These are phyloP conservation scores for Hippophae gyantsensis DNA, from an alignment of 306 rosid species.

Conservation along the genomic window DNA sequence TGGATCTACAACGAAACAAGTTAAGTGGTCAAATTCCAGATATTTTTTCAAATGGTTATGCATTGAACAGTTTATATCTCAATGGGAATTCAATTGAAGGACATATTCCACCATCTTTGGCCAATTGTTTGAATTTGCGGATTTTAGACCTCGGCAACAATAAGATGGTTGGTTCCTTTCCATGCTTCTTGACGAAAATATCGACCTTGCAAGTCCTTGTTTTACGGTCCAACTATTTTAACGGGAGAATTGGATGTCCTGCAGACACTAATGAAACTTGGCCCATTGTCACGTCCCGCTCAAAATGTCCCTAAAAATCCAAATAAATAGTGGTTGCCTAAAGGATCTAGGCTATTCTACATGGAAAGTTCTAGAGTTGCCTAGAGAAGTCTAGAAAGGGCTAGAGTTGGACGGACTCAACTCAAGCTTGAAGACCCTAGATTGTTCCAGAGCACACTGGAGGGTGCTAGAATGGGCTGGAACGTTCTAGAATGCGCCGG, in stretches of 20 bases:
- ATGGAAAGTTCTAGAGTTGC: too few relatives aligned
- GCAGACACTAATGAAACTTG: conserved; percentile 9
- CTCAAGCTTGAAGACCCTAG: too few relatives aligned
- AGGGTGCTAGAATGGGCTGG: too few relatives aligned
- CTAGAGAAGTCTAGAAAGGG: too few relatives aligned
- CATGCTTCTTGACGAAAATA: conserved; percentile 15
- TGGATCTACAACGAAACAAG: conserved; percentile 9
- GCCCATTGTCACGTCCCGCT: too few relatives aligned
- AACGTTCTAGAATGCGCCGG: too few relatives aligned
- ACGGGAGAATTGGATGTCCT: conserved; percentile 25
- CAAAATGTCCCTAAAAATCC: too few relatives aligned
- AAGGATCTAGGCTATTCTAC: too few relatives aligned
- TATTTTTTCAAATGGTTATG: not conserved
- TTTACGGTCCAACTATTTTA: conserved; percentile 29
- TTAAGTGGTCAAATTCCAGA: conserved; percentile 1
- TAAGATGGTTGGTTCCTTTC: conserved; percentile 9
- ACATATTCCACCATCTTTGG: conserved; percentile 1
- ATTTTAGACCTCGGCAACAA: conserved; percentile 19
- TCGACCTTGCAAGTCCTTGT: conserved; percentile 31
- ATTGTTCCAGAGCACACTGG: too few relatives aligned
- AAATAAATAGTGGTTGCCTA: too few relatives aligned
- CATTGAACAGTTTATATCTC: not conserved
- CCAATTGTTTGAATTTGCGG: not conserved
- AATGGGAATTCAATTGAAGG: conserved; percentile 1
- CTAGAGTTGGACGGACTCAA: too few relatives aligned